Evolutionary conservation across 768 basidiomycete species (phyloP), one percentile per base, ranked within the genome.

Genomic region (Trametes meyenii): DNA sequence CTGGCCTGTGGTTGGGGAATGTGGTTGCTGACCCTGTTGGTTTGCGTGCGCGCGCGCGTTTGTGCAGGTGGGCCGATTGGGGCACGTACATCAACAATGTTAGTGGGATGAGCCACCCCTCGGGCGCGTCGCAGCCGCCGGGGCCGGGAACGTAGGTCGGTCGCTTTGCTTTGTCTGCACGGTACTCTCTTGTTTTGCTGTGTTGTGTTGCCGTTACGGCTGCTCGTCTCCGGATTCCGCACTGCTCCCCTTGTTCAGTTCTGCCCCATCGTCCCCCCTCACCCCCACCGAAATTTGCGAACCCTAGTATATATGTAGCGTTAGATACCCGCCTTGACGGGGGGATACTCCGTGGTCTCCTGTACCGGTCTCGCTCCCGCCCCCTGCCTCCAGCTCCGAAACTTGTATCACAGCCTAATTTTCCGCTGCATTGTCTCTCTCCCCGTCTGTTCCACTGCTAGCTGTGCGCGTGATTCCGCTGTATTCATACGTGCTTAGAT

Each of bases 31-130:
- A 64, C 23, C n/a, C 1, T 12, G n/a, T n/a, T n/a, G n/a, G n/a
- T n/a, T n/a, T n/a, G n/a, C n/a, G n/a, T n/a, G 24, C 11, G 2
- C 21, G 3, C 24, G 55, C 42, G 6, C 17, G 12, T 36, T 29
- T 23, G 50, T 38, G n/a, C 55, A 70, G 69, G 49, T 69, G 67
- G 69, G 64, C 68, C 46, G 69, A 70, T 38, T 70, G 69, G 69
- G 67, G 67, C 13, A 66, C 69, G 54, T 70, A 70, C 56, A 66
- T 68, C 58, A 62, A 61, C 53, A 69, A 61, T 42, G 65, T 69
- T 19, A 65, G 67, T 54, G 65, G 63, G 35, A 61, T 69, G 61
- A 53, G 53, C 57, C 50, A 62, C 21, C 55, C 55, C 14, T 5
- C 43, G 5, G 61, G 50, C 45, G 33, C 50, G 50, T 38, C 48